phyloP scores from a whole-genome alignment of 352 stramenopile genomes.

The Phytophthora pseudosyringae region DNA sequence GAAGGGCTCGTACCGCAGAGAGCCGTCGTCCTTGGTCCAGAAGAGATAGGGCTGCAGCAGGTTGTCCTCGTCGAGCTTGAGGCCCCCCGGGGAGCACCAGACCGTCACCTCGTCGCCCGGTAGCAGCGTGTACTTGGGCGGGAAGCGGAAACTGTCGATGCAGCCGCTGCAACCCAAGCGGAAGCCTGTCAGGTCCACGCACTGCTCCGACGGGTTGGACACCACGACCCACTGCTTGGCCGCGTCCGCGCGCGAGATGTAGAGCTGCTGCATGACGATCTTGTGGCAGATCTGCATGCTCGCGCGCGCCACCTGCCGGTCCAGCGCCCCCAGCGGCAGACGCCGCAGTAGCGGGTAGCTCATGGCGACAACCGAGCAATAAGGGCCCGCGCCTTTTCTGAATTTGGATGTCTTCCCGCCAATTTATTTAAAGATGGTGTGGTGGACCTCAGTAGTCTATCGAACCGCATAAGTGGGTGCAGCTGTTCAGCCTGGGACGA shows the following conservation, averaged over 20 bases:
- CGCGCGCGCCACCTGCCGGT: conserved; percentile 72
- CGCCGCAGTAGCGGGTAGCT: conserved; percentile 68
- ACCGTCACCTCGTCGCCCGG: conserved; percentile 84
- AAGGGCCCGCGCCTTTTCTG: conserved; percentile 3
- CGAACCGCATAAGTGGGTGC: not conserved
- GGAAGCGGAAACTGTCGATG: conserved; percentile 68
- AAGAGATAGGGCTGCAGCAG: conserved; percentile 84
- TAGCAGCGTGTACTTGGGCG: conserved; percentile 67
- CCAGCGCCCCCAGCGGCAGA: conserved; percentile 63
- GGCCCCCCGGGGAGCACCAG: conserved; percentile 68
- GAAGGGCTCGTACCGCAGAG: conserved; percentile 66
- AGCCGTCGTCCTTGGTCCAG: conserved; percentile 70
- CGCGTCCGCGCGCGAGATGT: conserved; percentile 75
- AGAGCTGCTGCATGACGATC: conserved; percentile 88
- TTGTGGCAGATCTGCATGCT: conserved; percentile 88
- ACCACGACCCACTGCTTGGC: conserved; percentile 85
- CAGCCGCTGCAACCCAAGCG: conserved; percentile 53
- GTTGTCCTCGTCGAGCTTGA: conserved; percentile 79
- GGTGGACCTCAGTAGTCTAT: not conserved
- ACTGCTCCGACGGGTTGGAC: conserved; percentile 76
- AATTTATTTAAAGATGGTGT: conserved; percentile 23
- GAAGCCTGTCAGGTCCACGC: conserved; percentile 78
- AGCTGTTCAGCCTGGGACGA: no score
- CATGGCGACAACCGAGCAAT: conserved; percentile 37
- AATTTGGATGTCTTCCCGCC: conserved; percentile 32